A percentile compares a stretch with the other conserved stretches of the same genome.
These are phyloP conservation scores for Pyrenochaeta sp. DNA, from an alignment of 2,329 filamentous ascomycete species.

Conservation along the genomic window DNA sequence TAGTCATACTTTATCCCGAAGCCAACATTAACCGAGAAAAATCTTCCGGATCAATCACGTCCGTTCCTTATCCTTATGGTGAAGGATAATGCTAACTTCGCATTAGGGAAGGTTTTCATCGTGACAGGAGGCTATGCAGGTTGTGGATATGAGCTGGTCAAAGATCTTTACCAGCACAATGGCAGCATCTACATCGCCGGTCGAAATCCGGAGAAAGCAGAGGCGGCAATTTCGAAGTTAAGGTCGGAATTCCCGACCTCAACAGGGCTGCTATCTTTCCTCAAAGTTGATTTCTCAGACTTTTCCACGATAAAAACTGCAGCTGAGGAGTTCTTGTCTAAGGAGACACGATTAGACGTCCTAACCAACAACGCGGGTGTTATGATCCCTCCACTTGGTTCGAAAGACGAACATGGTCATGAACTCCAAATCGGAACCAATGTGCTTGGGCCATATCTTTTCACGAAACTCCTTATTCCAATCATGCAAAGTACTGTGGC, in stretches of 20 bases:
- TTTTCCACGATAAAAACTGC: slow-evolving; percentile 43
- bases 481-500: too few relatives aligned
- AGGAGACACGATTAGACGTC: slow-evolving; percentile 52
- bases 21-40: too few relatives aligned
- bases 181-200: slow-evolving; percentile 64
- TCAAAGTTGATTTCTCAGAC: slow-evolving; percentile 50
- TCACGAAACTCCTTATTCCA: slow-evolving; percentile 41
- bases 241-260: background rate
- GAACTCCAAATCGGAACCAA: slow-evolving; percentile 49
- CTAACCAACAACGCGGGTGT: slow-evolving; percentile 47
- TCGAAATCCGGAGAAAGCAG: slow-evolving; percentile 45
- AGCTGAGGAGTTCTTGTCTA: slow-evolving; percentile 43
- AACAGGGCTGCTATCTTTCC: slow-evolving; percentile 2
- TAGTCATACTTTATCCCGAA: too few relatives aligned
- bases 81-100: too few relatives aligned
- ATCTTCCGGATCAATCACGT: too few relatives aligned
- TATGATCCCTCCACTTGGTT: slow-evolving; percentile 26
- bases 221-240: slow-evolving; percentile 48
- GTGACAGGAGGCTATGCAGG: slow-evolving; percentile 60
- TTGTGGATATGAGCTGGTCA: slow-evolving; percentile 61
- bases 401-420: slow-evolving; percentile 13
- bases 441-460: slow-evolving; percentile 47
- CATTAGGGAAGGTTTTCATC: slow-evolving; percentile 57
- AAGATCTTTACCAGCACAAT: slow-evolving; percentile 62
- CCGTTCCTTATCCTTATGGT: too few relatives aligned